These are phyloP conservation scores for Vitis hybrid DNA, from an alignment of 177 flowering plant species.

Conservation along the genomic window DNA sequence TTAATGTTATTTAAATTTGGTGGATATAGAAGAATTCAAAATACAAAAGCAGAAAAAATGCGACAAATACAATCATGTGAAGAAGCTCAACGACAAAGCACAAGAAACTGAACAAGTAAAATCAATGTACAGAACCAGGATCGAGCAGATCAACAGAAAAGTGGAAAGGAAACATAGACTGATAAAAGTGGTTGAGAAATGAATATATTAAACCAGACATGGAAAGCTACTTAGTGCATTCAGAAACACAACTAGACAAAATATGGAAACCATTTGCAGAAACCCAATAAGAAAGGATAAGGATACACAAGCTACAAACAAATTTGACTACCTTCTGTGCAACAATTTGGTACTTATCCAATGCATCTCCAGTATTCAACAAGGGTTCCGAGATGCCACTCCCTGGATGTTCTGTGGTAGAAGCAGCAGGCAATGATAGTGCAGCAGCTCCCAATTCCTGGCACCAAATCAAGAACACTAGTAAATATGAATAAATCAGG, in stretches of 20 bases:
- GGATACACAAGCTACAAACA: too few relatives aligned
- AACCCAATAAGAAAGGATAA: not conserved
- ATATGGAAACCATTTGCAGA: not conserved
- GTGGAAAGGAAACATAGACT: too few relatives aligned
- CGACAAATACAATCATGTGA: not conserved
- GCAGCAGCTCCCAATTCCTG: constrained; percentile 60
- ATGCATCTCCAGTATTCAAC: constrained; percentile 73
- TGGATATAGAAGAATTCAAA: not conserved
- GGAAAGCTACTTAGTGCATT: too few relatives aligned
- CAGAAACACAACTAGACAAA: too few relatives aligned
- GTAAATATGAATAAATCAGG: constrained; percentile 8
- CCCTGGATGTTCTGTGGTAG: constrained; percentile 56
- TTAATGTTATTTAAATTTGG: too few relatives aligned
- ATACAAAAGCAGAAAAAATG: not conserved
- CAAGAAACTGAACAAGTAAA: too few relatives aligned
- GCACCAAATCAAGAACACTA: constrained; percentile 10
- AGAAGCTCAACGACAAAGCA: too few relatives aligned
- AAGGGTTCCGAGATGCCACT: constrained; percentile 51
- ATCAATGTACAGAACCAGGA: too few relatives aligned
- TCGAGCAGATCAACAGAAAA: too few relatives aligned
- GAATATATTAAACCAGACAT: too few relatives aligned
- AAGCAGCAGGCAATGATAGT: constrained; percentile 41
- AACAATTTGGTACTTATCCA: constrained; percentile 79
- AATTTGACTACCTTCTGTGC: constrained; percentile 66
- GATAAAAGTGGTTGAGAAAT: too few relatives aligned